Conservation (phyloP, 2,329 filamentous ascomycete genomes). For the Plenodomus biglobosus region DNA sequence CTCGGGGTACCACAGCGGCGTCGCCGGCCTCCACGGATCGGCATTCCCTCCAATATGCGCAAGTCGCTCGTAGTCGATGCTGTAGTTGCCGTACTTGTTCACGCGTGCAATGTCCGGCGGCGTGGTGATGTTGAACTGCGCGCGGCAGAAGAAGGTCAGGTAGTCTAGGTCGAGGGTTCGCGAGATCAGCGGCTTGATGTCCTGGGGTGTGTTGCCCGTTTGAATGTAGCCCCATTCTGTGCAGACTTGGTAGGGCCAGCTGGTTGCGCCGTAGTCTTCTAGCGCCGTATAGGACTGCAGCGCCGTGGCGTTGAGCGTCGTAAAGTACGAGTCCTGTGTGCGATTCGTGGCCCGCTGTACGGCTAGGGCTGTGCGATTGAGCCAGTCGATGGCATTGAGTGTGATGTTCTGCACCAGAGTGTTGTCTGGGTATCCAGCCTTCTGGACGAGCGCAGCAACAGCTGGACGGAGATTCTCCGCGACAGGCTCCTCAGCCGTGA, state of each 20-base stretch:
- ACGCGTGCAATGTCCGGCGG: conserved; percentile 65
- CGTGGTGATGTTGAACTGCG: conserved; percentile 68
- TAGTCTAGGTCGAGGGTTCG: conserved; percentile 68
- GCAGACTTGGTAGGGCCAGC: conserved; percentile 61
- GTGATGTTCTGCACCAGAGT: conserved; percentile 52
- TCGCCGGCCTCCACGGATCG: conserved; percentile 78
- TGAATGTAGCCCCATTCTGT: conserved; percentile 73
- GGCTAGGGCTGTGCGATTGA: conserved; percentile 49
- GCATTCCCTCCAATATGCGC: conserved; percentile 76
- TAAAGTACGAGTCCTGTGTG: conserved; percentile 56
- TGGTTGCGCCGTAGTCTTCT: conserved; percentile 28
- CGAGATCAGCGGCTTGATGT: conserved; percentile 69
- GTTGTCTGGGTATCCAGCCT: conserved; percentile 52
- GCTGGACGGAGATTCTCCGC: conserved; percentile 38
- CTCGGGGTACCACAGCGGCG: conserved; percentile 66
- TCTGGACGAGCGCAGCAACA: conserved; percentile 50
- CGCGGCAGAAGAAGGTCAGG: conserved; percentile 62
- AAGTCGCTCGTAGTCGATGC: conserved; percentile 72
- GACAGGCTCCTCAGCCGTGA: conserved; percentile 50
- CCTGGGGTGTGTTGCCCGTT: conserved; percentile 68
- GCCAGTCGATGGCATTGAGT: conserved; percentile 60
- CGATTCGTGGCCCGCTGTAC: conserved; percentile 39
- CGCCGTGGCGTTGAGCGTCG: conserved; percentile 49
- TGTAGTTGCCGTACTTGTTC: conserved; percentile 75
- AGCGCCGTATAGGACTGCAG: conserved; percentile 19